Percentiles rank a stretch among this genome's conserved stretches.
Conservation (phyloP, 2,329 filamentous ascomycete species). For the Sclerotinia glacialis region DNA sequence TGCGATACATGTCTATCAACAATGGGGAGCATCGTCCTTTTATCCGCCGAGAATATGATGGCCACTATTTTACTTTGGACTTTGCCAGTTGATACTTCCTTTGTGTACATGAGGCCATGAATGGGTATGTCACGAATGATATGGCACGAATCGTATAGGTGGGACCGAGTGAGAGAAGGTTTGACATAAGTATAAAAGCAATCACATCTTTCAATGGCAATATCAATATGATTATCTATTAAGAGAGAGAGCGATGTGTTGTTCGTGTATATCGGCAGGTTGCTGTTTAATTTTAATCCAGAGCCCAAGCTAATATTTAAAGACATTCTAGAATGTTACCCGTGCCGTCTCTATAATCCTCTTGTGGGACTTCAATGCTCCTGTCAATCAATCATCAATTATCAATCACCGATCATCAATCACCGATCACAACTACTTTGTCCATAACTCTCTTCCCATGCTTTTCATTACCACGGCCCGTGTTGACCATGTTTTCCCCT, state of each 20-base stretch:
- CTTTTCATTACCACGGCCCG: slow-evolving; percentile 17
- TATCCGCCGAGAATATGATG: neutral
- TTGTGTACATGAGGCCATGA: neutral
- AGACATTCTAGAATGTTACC: slow-evolving; percentile 20
- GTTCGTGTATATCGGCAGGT: neutral
- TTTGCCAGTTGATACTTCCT: neutral
- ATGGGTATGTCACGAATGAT: too few relatives aligned
- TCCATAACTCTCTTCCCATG: neutral
- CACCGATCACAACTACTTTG: neutral
- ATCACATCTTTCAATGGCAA: neutral
- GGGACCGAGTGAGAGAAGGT: neutral
- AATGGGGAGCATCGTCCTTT: slow-evolving; percentile 5
- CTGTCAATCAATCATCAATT: slow-evolving; percentile 6
- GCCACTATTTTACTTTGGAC: slow-evolving; percentile 2
- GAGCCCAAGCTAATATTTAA: neutral
- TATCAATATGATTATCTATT: neutral
- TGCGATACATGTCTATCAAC: slow-evolving; percentile 10
- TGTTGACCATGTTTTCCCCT: slow-evolving; percentile 20
- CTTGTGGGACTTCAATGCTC: slow-evolving; percentile 15
- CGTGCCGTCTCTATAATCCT: slow-evolving; percentile 8
- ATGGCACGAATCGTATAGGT: neutral
- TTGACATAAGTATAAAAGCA: neutral
- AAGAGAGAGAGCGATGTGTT: slow-evolving; percentile 6
- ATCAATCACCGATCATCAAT: too few relatives aligned
- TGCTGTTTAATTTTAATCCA: neutral